Evolutionary conservation across 2,329 filamentous ascomycete genomes (phyloP).

Genomic region (Fusarium paranaense): DNA sequence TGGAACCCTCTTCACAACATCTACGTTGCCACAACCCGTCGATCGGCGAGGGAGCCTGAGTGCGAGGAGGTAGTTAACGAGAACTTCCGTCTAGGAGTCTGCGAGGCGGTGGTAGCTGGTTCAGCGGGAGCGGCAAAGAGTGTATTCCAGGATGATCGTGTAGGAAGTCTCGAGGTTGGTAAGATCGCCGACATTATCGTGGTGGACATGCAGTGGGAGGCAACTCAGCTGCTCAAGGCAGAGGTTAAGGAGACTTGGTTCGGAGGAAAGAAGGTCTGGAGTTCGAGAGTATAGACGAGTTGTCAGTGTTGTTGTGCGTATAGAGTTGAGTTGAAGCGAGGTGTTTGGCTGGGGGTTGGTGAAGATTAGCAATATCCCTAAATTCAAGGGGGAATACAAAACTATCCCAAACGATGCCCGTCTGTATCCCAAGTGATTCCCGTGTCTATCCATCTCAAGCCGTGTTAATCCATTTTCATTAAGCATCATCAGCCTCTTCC

Average conservation of each 20-base stretch:
- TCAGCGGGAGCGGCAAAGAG: slow-evolving; percentile 65
- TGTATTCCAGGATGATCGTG: slow-evolving; percentile 60
- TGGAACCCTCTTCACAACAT: slow-evolving; percentile 64
- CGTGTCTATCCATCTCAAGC: neutral
- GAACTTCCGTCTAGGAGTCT: slow-evolving; percentile 63
- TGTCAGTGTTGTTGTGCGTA: neutral
- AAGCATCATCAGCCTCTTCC: neutral
- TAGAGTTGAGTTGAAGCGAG: slow-evolving; percentile 1
- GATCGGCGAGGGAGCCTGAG: slow-evolving; percentile 61
- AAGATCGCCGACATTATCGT: slow-evolving; percentile 66
- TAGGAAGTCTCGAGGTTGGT: slow-evolving; percentile 63
- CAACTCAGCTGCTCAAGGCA: slow-evolving; percentile 58
- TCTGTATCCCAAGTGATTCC: neutral
- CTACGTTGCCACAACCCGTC: slow-evolving; percentile 67
- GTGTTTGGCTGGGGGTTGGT: slow-evolving; percentile 10
- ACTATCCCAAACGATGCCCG: neutral
- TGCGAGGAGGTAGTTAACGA: slow-evolving; percentile 59
- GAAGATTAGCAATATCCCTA: neutral
- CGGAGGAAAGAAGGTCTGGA: slow-evolving; percentile 56
- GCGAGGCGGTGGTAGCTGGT: slow-evolving; percentile 63
- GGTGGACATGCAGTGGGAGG: slow-evolving; percentile 61
- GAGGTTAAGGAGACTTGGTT: slow-evolving; percentile 66
- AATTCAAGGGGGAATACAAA: neutral
- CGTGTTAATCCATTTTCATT: neutral
- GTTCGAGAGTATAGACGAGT: neutral